phyloP scores from a whole-genome alignment of 495 filamentous ascomycete species.

The Cercophora samala region DNA sequence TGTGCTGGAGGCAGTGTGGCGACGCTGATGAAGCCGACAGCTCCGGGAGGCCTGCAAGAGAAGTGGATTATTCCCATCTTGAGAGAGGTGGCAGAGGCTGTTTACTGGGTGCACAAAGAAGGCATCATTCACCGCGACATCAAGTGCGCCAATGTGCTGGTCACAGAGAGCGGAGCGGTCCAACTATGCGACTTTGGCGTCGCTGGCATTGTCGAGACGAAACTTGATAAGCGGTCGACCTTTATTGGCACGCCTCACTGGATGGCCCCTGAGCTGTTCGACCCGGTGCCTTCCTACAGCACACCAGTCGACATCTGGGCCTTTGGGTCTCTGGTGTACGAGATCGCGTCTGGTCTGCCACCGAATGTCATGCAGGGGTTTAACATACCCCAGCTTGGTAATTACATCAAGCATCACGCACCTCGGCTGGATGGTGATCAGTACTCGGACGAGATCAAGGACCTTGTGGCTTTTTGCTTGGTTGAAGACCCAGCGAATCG shows the following conservation, averaged over 20 bases:
- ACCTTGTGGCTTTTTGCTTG: constrained; percentile 76
- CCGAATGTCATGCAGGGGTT: constrained; percentile 59
- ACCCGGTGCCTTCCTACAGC: constrained; percentile 53
- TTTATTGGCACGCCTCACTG: constrained; percentile 94
- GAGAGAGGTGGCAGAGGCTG: constrained; percentile 77
- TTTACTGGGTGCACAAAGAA: constrained; percentile 83
- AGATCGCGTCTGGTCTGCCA: constrained; percentile 86
- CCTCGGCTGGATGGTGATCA: constrained; percentile 72
- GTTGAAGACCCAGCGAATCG: constrained; percentile 70
- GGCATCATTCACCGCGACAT: constrained; percentile 96
- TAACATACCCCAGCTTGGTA: constrained; percentile 52
- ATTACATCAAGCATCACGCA: constrained; percentile 57
- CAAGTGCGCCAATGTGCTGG: constrained; percentile 90
- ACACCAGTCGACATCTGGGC: constrained; percentile 92
- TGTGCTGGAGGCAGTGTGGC: constrained; percentile 94
- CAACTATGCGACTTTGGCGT: constrained; percentile 97
- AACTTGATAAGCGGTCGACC: constrained; percentile 80
- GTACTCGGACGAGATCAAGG: constrained; percentile 70
- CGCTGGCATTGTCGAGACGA: constrained; percentile 79
- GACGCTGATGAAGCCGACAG: constrained; percentile 65
- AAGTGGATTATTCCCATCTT: constrained; percentile 87
- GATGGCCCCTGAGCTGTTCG: constrained; percentile 91
- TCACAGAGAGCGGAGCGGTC: constrained; percentile 80
- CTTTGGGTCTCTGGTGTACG: constrained; percentile 84
- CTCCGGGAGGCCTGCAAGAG: constrained; percentile 75